These are phyloP conservation scores for Beauveria pseudobassiana DNA, from an alignment of 2,329 filamentous ascomycete genomes.

Conservation along the genomic window DNA sequence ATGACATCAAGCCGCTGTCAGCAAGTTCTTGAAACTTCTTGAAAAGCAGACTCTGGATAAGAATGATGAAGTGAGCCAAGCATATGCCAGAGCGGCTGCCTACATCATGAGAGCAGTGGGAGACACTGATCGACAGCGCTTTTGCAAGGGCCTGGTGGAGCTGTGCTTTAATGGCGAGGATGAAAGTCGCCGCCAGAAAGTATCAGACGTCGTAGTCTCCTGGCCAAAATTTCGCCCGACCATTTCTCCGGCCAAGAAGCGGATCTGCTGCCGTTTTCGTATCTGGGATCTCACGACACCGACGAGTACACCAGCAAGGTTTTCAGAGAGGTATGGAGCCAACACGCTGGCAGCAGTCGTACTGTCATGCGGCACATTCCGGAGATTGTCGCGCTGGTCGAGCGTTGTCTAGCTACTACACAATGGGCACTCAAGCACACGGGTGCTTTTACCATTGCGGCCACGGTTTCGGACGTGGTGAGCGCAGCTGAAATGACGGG, in stretches of 20 bases:
- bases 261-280: constrained; percentile 76
- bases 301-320: constrained; percentile 71
- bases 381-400: constrained; percentile 68
- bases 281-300: constrained; percentile 78
- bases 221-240: constrained; percentile 83
- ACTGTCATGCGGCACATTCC: constrained; percentile 75
- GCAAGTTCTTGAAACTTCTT: constrained; percentile 67
- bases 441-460: constrained; percentile 71
- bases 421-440: constrained; percentile 91
- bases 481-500: constrained; percentile 49
- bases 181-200: constrained; percentile 62
- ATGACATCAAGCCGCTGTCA: constrained; percentile 68
- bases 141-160: constrained; percentile 48
- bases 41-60: constrained; percentile 79
- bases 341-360: constrained; percentile 79
- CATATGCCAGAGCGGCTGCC: constrained; percentile 78
- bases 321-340: constrained; percentile 82
- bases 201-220: constrained; percentile 77
- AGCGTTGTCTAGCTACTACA: constrained; percentile 63
- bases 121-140: constrained; percentile 40
- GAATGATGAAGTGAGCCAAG: constrained; percentile 87
- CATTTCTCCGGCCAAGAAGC: constrained; percentile 72
- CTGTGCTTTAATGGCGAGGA: constrained; percentile 81
- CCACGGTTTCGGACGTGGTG: constrained; percentile 59
- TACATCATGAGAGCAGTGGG: constrained; percentile 64